A percentile compares a stretch with the other conserved stretches of the same genome.
Evolutionary conservation across 192 early-diverging fungal species (phyloP).

Genomic region (Jimgerdemannia lactiflua): DNA sequence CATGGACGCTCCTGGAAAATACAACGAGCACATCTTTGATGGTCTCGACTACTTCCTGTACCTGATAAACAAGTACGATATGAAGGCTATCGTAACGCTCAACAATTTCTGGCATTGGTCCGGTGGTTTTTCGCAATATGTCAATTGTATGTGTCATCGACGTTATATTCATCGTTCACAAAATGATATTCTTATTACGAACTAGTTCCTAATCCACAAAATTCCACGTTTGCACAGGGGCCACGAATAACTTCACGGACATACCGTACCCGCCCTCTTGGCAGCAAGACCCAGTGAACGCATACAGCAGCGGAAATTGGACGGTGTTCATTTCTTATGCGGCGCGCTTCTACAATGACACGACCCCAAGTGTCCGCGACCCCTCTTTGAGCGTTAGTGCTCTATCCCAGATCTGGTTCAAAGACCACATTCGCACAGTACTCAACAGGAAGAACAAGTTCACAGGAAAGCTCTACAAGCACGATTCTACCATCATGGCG

Average conservation of each 20-base stretch:
- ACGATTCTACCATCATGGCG: slow-evolving; percentile 60
- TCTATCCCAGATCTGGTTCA: slow-evolving; percentile 39
- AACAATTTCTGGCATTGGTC: slow-evolving; percentile 75
- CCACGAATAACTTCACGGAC: too few relatives aligned
- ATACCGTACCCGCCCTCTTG: slow-evolving; percentile 60
- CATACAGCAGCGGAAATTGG: too few relatives aligned
- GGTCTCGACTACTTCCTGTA: slow-evolving; percentile 66
- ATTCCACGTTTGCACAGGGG: too few relatives aligned
- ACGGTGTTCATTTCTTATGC: too few relatives aligned
- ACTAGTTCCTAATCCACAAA: too few relatives aligned
- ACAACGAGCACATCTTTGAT: slow-evolving; percentile 51
- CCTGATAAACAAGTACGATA: slow-evolving; percentile 43
- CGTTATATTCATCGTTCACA: too few relatives aligned
- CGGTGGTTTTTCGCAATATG: slow-evolving; percentile 59
- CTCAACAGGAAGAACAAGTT: slow-evolving; percentile 42
- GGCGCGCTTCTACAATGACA: slow-evolving; percentile 52
- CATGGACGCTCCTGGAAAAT: slow-evolving; percentile 48
- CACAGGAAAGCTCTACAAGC: slow-evolving; percentile 44
- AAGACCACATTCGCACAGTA: slow-evolving; percentile 41
- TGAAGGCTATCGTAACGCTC: slow-evolving; percentile 56
- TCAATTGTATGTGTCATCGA: too few relatives aligned
- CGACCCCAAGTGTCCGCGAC: too few relatives aligned
- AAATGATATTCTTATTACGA: too few relatives aligned
- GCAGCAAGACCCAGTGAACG: too few relatives aligned
- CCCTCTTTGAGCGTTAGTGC: too few relatives aligned